These are phyloP conservation scores for Rhizophagus prolifer DNA, from an alignment of 192 early-diverging fungal species.

Conservation along the genomic window DNA sequence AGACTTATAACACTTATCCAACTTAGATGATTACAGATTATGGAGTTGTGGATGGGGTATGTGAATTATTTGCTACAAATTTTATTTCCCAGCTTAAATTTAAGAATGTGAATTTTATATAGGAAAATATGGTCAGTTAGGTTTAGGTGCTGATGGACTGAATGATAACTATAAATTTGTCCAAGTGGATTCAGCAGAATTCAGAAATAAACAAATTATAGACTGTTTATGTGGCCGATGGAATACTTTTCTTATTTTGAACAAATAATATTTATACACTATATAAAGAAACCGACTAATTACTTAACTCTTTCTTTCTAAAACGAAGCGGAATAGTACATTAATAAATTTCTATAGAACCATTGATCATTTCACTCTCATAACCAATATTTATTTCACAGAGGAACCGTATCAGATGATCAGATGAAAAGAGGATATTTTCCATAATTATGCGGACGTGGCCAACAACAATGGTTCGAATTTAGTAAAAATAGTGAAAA, in stretches of 20 bases:
- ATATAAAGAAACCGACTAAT: no score
- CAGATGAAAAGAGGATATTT: no score
- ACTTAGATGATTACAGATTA: not conserved
- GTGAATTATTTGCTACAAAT: not conserved
- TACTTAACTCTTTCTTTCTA: no score
- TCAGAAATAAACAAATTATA: not conserved
- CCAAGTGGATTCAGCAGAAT: not conserved
- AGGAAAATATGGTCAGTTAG: constrained; percentile 29
- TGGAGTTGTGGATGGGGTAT: constrained; percentile 25
- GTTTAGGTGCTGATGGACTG: not conserved
- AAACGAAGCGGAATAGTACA: no score
- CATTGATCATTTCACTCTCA: no score
- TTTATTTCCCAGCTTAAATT: not conserved
- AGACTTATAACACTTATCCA: not conserved
- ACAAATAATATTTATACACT: no score
- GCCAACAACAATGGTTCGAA: no score
- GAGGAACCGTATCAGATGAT: no score
- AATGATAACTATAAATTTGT: not conserved
- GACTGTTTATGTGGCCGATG: constrained; percentile 25
- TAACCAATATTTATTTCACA: no score
- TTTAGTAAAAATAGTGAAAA: no score
- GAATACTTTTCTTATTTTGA: constrained; percentile 22
- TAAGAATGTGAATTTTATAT: not conserved
- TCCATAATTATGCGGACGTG: no score
- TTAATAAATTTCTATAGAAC: no score